phyloP scores from a whole-genome alignment of 352 stramenopile species.

The Phytophthora multivora region DNA sequence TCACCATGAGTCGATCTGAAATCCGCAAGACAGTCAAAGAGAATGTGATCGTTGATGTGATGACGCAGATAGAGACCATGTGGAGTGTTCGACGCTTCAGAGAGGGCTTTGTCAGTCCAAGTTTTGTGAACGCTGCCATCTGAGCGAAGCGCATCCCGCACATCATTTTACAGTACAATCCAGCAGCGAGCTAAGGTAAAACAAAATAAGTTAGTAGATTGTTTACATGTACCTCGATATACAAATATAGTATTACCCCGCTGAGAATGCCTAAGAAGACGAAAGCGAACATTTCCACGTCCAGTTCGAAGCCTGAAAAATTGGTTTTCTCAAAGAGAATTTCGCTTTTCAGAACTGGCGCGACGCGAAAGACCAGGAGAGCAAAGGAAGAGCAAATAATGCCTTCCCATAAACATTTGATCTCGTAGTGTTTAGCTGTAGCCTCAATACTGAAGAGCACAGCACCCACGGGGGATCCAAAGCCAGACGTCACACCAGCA shows the following conservation, averaged over 20 bases:
- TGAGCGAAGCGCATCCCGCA: constrained; percentile 51
- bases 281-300: constrained; percentile 82
- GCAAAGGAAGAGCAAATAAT: constrained; percentile 84
- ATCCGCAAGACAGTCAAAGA: constrained; percentile 72
- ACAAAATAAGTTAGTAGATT: no score
- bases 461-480: constrained; percentile 75
- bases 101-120: constrained; percentile 55
- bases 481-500: constrained; percentile 78
- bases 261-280: constrained; percentile 68
- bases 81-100: constrained; percentile 63
- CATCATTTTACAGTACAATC: constrained; percentile 70
- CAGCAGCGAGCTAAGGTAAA: constrained; percentile 54
- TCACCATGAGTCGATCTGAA: constrained; percentile 77
- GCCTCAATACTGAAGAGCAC: constrained; percentile 88
- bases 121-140: constrained; percentile 53
- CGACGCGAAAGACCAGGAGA: constrained; percentile 77
- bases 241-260: constrained; percentile 39
- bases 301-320: constrained; percentile 81
- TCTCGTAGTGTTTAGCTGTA: constrained; percentile 83
- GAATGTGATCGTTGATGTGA: constrained; percentile 72
- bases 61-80: constrained; percentile 61
- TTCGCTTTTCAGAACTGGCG: constrained; percentile 75
- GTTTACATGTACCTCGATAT: no score
- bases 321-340: constrained; percentile 83
- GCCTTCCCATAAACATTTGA: constrained; percentile 86